Percentiles rank a stretch among this genome's conserved stretches.
Conservation (phyloP, 140 eudicot genomes). For the Erigeron philadelphicus region DNA sequence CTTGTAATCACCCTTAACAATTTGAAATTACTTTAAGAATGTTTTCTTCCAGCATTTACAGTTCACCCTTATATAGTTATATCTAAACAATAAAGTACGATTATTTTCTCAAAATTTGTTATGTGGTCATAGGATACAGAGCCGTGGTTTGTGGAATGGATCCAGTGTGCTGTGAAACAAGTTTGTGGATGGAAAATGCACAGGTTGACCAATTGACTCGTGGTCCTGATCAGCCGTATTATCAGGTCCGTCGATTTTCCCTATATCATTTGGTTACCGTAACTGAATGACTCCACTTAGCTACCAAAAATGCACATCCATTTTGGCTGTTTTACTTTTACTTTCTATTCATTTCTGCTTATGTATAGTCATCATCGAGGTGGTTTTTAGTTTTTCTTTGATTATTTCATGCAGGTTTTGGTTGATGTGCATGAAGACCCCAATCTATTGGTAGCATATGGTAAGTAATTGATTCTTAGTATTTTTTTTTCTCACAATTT, state of each 20-base stretch:
- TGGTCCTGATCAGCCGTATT: constrained; percentile 91
- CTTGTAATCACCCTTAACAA: neutral
- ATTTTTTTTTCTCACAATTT: neutral
- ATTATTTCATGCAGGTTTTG: constrained; percentile 55
- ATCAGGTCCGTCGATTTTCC: constrained; percentile 53
- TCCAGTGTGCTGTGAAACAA: constrained; percentile 93
- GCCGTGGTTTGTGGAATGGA: constrained; percentile 98
- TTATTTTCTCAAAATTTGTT: constrained; percentile 21
- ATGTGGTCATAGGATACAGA: constrained; percentile 53
- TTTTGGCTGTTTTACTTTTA: neutral
- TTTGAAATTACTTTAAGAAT: neutral
- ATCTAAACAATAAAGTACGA: neutral
- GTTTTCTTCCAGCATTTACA: neutral
- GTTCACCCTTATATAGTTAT: neutral
- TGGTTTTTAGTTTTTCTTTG: constrained; percentile 4
- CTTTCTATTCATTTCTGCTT: neutral
- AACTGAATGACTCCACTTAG: neutral
- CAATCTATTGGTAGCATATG: constrained; percentile 79
- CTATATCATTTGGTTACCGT: constrained; percentile 4
- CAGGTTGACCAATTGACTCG: constrained; percentile 61
- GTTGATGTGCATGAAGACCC: constrained; percentile 82
- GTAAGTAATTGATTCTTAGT: constrained; percentile 35
- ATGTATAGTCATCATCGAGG: neutral
- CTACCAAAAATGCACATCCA: constrained; percentile 1
- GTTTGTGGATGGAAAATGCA: constrained; percentile 84